Evolutionary conservation across 176 grass and related monocot genomes (phyloP).

Genomic region (Phoenix roebelenii): DNA sequence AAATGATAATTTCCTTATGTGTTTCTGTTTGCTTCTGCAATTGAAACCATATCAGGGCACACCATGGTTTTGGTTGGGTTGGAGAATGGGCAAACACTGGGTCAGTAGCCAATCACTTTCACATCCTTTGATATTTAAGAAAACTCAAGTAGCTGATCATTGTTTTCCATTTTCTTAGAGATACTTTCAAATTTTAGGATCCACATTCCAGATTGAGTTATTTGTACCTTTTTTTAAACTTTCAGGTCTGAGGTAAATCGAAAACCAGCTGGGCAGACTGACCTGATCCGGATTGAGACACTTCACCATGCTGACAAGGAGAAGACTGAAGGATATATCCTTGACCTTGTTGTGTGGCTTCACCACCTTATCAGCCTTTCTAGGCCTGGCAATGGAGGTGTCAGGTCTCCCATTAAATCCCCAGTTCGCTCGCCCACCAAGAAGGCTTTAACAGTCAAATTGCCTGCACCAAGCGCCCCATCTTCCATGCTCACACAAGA

Average conservation of each 20-base stretch:
- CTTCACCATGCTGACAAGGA: conserved; percentile 86
- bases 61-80: conserved; percentile 95
- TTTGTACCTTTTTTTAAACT: neutral
- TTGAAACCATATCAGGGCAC: conserved; percentile 40
- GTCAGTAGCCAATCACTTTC: conserved; percentile 30
- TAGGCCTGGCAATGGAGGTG: conserved; percentile 41
- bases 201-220: too few species aligned
- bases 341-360: conserved; percentile 80
- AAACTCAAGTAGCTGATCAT: neutral
- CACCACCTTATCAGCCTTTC: conserved; percentile 84
- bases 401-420: conserved; percentile 85
- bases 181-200: too few species aligned
- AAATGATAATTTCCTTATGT: neutral
- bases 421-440: conserved; percentile 56
- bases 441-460: conserved; percentile 26
- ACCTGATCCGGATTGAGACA: conserved; percentile 67
- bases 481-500: conserved; percentile 60
- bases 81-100: conserved; percentile 96
- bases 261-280: conserved; percentile 47
- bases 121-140: neutral
- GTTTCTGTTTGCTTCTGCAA: conserved; percentile 14
- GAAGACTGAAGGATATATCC: conserved; percentile 66
- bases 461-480: conserved; percentile 28
- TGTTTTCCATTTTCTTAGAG: too few species aligned
- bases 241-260: conserved; percentile 60